Evolutionary conservation across 495 filamentous ascomycete genomes (phyloP), one percentile per base, ranked within the genome.

Genomic region (Aspergillus saccharolyticus): DNA sequence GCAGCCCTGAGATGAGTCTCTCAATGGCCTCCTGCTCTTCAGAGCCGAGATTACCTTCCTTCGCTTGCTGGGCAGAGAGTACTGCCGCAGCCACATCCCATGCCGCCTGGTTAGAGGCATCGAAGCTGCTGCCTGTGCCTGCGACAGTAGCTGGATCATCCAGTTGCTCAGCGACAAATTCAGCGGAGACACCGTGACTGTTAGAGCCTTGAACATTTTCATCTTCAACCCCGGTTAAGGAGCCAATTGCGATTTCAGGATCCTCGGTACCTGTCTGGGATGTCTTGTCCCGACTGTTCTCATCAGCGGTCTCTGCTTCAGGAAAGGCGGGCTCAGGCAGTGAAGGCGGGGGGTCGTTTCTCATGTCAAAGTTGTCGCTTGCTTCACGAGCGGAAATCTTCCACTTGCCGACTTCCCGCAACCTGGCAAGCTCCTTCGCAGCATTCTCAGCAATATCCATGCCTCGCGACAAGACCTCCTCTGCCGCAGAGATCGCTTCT

Each of bases 351-450:
- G 83, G 70, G 17, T 83, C 76, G 22, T 63, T 63, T 66, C 79
- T 79, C 4, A 76, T 80, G 25, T 78, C 81, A 56, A 96, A 97
- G 65, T 95, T 85, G 44, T 93, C 82, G 15, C 82, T 85, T 2
- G 82, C 75, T 63, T 97, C 95, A 22, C 80, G 71, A 43, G 91
- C 85, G 20, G 81, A 78, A 47, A 96, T 80, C 73, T 97, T 97
- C 89, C 89, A 95, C 59, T 78, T 78, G 21, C 85, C 89, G 44
- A 95, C 87, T 59, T 89, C 86, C 81, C 94, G 97, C 22, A 99
- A 70, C 42, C 90, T 75, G 17, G 80, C 78, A 28, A 99, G 80
- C 64, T 99, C 92, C 62, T 85, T 86, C 30, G 94, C 95, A 17
- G 90, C 84, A 22, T 84, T 70, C 55, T 91, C 87, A 4, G 95